Base-by-base conservation (phyloP, 2,329 filamentous ascomycete genomes). In the Didymella sp. region DNA sequence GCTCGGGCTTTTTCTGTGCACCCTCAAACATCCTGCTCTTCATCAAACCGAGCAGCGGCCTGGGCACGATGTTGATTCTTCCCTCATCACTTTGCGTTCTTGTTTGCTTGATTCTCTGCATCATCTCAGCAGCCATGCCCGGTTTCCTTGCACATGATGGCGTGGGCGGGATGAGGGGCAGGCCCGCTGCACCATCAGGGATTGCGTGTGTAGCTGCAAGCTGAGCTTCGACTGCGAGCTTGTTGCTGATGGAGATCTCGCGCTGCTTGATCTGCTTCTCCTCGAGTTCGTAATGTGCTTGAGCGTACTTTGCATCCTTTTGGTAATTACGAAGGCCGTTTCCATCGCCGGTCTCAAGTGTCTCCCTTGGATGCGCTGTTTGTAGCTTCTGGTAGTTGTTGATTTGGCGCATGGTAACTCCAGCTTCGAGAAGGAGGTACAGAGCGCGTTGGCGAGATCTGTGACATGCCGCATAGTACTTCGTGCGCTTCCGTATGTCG, bases 381-480 rank as follows among this genome's bases (percentile, higher is more conserved):
- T 75, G 72, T 13, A 56, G 24, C 43, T 58, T 64, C 13, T 61
- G 58, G 55, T 74, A 75, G 45, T 70, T 71, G 21, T 54, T 58
- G 24, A 74, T 68, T 22, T 75, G 69, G 17, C 60, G 58, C 27
- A 62, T 41, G 4, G 61, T 69, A 22, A 75, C 40, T 7, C 72
- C 72, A 11, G 70, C 69, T 55, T 73, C 71, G n/a, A 67, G 47
- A 17, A 75, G 66, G 5, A 73, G 59, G 31, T 56, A 57, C n/a
- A 71, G 58, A 1, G 73, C 73, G 3, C 66, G 66, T 17, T 73
- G 66, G 9, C 73, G 71, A 7, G 69, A 71, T 31, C 63, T 69
- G 58, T 67, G 74, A 42, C 72, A 74, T 22, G 71, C 70, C 4
- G 64, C 61, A 43, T 71, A 72, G 52, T 73, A 75, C 28, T 66